A percentile compares a stretch with the other conserved stretches of the same genome.
Evolutionary conservation across 176 grass and related monocot genomes (phyloP).

Genomic region (Carex littledalei): DNA sequence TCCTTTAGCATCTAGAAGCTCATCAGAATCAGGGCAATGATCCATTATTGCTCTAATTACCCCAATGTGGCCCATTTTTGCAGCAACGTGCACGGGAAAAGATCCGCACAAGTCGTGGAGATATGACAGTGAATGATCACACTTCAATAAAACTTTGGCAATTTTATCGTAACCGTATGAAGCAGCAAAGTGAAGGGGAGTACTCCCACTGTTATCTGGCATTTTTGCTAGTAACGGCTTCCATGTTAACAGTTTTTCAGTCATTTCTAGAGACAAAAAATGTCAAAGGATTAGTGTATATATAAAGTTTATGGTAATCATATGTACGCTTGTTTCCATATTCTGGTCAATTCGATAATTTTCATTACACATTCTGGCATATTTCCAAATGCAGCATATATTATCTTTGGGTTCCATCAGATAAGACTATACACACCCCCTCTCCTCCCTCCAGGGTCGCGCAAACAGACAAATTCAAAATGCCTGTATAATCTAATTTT

Average conservation of each 20-base stretch:
- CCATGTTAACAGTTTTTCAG: background rate
- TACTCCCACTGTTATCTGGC: slow-evolving; percentile 18
- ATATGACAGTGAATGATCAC: background rate
- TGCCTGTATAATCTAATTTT: too few species aligned
- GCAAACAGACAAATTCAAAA: too few species aligned
- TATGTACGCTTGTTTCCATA: background rate
- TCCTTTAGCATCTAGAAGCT: slow-evolving; percentile 17
- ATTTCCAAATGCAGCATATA: too few species aligned
- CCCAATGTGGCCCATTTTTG: background rate
- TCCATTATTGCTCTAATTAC: background rate
- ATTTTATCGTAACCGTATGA: background rate
- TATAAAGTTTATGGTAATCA: background rate
- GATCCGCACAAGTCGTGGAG: slow-evolving; percentile 2
- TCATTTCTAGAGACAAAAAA: slow-evolving; percentile 18
- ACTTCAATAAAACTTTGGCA: background rate
- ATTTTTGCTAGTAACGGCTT: slow-evolving; percentile 2
- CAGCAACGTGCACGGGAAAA: slow-evolving; percentile 37
- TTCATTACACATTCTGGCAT: too few species aligned
- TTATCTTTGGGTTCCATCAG: too few species aligned
- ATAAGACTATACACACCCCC: too few species aligned
- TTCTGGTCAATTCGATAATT: background rate
- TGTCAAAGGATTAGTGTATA: background rate
- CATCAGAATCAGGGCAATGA: slow-evolving; percentile 15
- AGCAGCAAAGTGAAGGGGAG: slow-evolving; percentile 28
- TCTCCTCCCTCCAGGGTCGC: too few species aligned